Conservation (phyloP, 1,139 yeast species). For the Zygosaccharomyces sapae region DNA sequence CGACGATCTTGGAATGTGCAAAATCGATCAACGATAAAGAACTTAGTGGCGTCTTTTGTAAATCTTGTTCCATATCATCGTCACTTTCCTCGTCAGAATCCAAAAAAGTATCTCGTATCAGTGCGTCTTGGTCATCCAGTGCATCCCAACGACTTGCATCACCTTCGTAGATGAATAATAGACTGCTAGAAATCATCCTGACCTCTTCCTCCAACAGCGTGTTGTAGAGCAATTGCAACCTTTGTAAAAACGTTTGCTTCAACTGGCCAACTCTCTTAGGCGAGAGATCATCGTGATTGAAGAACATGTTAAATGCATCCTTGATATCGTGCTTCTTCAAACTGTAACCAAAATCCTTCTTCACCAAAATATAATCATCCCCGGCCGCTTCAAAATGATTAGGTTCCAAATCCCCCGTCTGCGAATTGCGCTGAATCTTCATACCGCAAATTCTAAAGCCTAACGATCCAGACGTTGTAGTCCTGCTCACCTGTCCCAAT, state of each 20-base stretch:
- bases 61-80: slow-evolving; percentile 27
- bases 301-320: slow-evolving; percentile 51
- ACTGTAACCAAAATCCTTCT: slow-evolving; percentile 68
- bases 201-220: slow-evolving; percentile 60
- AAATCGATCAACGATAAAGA: slow-evolving; percentile 74
- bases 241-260: slow-evolving; percentile 45
- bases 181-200: slow-evolving; percentile 68
- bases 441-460: slow-evolving; percentile 84
- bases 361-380: slow-evolving; percentile 47
- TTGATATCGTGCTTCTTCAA: slow-evolving; percentile 45
- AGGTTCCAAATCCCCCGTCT: slow-evolving; percentile 12
- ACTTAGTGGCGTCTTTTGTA: slow-evolving; percentile 39
- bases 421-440: slow-evolving; percentile 47
- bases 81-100: slow-evolving; percentile 35
- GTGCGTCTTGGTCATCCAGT: slow-evolving; percentile 40
- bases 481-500: slow-evolving; percentile 55
- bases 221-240: slow-evolving; percentile 62
- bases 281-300: slow-evolving; percentile 40
- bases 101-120: slow-evolving; percentile 39
- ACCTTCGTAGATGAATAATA: slow-evolving; percentile 71
- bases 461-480: slow-evolving; percentile 77
- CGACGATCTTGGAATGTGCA: slow-evolving; percentile 71
- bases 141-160: slow-evolving; percentile 50
- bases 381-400: slow-evolving; percentile 28
- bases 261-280: slow-evolving; percentile 36